A percentile compares a stretch with the other conserved stretches of the same genome.
Evolutionary conservation across 2,329 filamentous ascomycete species (phyloP).

Genomic region (Cryphonectria parasitica): DNA sequence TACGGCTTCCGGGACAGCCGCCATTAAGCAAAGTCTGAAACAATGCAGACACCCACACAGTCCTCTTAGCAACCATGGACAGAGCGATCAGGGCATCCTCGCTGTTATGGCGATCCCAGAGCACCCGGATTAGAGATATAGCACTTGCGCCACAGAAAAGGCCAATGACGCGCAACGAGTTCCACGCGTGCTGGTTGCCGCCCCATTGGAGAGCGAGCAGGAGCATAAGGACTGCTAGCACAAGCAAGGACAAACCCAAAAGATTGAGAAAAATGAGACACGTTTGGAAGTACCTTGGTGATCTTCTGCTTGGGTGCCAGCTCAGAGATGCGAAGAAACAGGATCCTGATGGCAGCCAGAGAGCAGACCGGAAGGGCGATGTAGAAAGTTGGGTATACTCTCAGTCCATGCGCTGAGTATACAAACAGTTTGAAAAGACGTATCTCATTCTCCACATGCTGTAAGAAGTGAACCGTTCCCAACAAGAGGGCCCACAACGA

Average conservation of each 20-base stretch:
- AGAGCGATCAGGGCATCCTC: conserved; percentile 36
- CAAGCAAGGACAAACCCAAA: conserved; percentile 47
- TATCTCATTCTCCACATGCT: conserved; percentile 51
- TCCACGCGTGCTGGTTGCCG: conserved; percentile 45
- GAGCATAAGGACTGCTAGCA: conserved; percentile 45
- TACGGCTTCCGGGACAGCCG: conserved; percentile 30
- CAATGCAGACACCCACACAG: conserved; percentile 27
- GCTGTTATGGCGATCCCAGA: conserved; percentile 45
- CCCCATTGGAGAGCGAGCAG: conserved; percentile 52
- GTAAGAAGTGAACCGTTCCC: conserved; percentile 43
- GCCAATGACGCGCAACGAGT: conserved; percentile 43
- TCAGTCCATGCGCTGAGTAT: no score
- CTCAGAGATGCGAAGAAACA: conserved; percentile 42
- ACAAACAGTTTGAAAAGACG: conserved; percentile 19
- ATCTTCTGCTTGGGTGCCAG: conserved; percentile 12
- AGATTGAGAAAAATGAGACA: conserved; percentile 41
- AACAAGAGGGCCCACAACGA: no score
- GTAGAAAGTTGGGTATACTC: conserved; percentile 42
- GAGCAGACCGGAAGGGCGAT: conserved; percentile 51
- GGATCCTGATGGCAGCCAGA: conserved; percentile 36
- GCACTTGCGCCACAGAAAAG: conserved; percentile 39
- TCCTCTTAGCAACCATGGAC: conserved; percentile 30
- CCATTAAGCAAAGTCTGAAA: conserved; percentile 33
- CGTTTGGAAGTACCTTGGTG: neutral
- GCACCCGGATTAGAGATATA: conserved; percentile 38